Evolutionary conservation across 2,329 filamentous ascomycete species (phyloP).

Genomic region (Malbranchea cinnamomea): DNA sequence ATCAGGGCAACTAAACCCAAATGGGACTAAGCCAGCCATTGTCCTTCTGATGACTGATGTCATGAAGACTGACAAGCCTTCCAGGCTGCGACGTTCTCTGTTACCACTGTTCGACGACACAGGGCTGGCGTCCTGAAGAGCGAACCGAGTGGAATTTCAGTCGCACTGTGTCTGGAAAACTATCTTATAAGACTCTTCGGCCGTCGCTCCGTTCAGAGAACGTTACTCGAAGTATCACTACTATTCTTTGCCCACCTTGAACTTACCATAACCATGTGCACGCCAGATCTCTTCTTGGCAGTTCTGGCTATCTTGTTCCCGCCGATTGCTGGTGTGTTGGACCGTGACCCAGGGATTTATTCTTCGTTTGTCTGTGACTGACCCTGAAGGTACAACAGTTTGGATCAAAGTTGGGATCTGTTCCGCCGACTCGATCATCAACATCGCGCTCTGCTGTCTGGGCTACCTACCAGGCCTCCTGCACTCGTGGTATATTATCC

Average conservation of each 20-base stretch:
- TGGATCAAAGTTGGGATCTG: constrained; percentile 96
- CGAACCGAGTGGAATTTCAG: no score
- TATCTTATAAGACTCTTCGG: no score
- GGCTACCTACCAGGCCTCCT: constrained; percentile 75
- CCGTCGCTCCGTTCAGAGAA: not conserved
- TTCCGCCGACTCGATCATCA: constrained; percentile 83
- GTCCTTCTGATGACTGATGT: no score
- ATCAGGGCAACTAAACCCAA: no score
- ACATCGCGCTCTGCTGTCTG: constrained; percentile 73
- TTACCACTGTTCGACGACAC: no score
- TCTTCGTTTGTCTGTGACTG: constrained; percentile 6
- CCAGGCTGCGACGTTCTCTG: no score
- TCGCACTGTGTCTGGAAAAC: no score
- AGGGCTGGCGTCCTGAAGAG: no score
- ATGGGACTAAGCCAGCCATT: no score
- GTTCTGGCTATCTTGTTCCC: constrained; percentile 48
- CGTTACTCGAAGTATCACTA: not conserved
- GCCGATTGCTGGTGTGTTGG: constrained; percentile 37
- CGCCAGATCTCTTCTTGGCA: constrained; percentile 46
- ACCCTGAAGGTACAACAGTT: constrained; percentile 40
- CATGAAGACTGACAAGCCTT: no score
- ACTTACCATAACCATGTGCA: constrained; percentile 34
- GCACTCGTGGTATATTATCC: constrained; percentile 97
- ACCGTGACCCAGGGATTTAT: not conserved
- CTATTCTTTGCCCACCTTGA: no score